Evolutionary conservation across 441 rosid genomes (phyloP), one percentile per base, ranked within the genome.

Genomic region (Macaranga tanarius): DNA sequence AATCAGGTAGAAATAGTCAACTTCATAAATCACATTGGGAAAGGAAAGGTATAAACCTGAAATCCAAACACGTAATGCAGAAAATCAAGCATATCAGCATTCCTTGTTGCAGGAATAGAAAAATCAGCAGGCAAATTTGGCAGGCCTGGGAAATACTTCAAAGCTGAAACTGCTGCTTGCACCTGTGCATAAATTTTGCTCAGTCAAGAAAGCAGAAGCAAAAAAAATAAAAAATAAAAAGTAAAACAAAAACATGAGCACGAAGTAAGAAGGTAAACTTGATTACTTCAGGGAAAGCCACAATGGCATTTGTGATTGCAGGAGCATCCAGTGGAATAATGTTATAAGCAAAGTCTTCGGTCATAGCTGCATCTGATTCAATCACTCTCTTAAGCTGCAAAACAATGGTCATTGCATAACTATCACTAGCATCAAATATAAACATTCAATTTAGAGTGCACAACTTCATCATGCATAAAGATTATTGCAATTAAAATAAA

Each of bases 351-450:
- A 93, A 81, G 73, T 93, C 99, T 74, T 95, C 97, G 0, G 95
- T 91, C 99, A 95, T 91, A 51, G 92, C 88, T 73, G 96, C 97
- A 79, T 95, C 99, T 65, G 93, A 82, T 58, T 95, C 97, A 77
- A 95, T 93, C 79, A 91, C 77, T 75, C 78, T 86, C 74, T 84
- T 90, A 76, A 95, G 86, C 98, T 95, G 96, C 84, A 80, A 67
- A 75, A 66, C 54, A 73, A 34, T 42, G 60, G 25, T 22, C 67
- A 48, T 48, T 71, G 50, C 55, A 44, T 62, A 70, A 69, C 47
- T 59, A 60, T 73, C 26, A 68, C 23, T 28, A 63, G 22, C 58
- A 67, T 51, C 65, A 77, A 62, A 51, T 38, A 20, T 45, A 25
- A 20, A 5, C 11, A 3, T 22, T 22, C 10, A 28, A 22, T 10